These are phyloP conservation scores for Ophiostoma himal-ulmi DNA, from an alignment of 2,329 filamentous ascomycete genomes.

Conservation along the genomic window DNA sequence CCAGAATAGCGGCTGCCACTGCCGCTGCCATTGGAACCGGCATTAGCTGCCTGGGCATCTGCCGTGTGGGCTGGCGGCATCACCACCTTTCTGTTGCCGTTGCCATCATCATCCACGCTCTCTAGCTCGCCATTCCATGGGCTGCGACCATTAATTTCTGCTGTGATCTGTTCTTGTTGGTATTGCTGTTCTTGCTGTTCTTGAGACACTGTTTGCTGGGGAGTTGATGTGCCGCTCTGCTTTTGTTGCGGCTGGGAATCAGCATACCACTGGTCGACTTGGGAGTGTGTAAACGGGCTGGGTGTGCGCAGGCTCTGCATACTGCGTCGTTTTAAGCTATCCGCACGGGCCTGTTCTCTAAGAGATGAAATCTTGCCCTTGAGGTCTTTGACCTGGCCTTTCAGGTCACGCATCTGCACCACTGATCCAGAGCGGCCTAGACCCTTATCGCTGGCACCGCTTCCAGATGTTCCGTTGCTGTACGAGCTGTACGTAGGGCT, in stretches of 20 bases:
- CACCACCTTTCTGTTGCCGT: neutral
- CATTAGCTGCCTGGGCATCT: neutral
- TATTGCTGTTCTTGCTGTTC: conserved; percentile 14
- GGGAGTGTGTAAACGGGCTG: conserved; percentile 71
- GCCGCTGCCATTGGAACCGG: neutral
- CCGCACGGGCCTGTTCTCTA: conserved; percentile 70
- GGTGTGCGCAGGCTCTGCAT: conserved; percentile 67
- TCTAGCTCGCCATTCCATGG: conserved; percentile 33
- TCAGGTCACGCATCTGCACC: conserved; percentile 66
- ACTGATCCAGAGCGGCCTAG: conserved; percentile 63
- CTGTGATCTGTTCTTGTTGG: conserved; percentile 6
- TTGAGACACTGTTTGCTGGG: conserved; percentile 21
- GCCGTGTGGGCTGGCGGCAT: conserved; percentile 16
- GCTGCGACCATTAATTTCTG: conserved; percentile 21
- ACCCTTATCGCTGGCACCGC: conserved; percentile 36
- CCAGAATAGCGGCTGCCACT: neutral
- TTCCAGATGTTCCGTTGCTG: neutral
- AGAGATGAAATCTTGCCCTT: conserved; percentile 79
- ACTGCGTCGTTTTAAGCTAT: conserved; percentile 71
- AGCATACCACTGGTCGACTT: conserved; percentile 48
- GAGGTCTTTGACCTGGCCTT: conserved; percentile 78
- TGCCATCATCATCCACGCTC: conserved; percentile 29
- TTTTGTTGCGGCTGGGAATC: conserved; percentile 30
- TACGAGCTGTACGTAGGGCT: conserved; percentile 43
- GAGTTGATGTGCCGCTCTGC: conserved; percentile 20